These are phyloP conservation scores for Telopea speciosissima DNA, from an alignment of 177 flowering plant species.

Conservation along the genomic window DNA sequence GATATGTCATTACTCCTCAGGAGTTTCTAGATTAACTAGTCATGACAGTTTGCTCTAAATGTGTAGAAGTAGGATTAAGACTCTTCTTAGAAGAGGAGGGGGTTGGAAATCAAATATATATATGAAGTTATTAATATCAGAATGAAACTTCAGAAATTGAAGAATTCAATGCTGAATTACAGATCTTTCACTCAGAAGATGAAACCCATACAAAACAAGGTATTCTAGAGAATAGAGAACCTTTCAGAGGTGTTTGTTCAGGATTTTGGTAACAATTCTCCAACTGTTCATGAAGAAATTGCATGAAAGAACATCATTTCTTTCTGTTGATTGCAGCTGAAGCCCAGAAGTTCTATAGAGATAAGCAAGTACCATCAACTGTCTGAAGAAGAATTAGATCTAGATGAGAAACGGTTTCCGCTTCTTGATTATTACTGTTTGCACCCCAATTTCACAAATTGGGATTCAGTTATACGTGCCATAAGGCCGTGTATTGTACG, in stretches of 20 bases:
- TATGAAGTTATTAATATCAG: too few relatives aligned
- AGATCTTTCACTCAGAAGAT: constrained; percentile 25
- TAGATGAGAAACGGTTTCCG: constrained; percentile 77
- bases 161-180: constrained; percentile 29
- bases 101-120: too few relatives aligned
- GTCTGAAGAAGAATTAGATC: constrained; percentile 58
- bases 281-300: not conserved
- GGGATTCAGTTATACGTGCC: too few relatives aligned
- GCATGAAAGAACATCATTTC: constrained; percentile 4
- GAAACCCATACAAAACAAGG: constrained; percentile 27
- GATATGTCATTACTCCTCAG: too few relatives aligned
- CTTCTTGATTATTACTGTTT: constrained; percentile 84
- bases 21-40: too few relatives aligned
- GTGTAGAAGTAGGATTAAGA: too few relatives aligned
- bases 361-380: constrained; percentile 39
- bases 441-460: too few relatives aligned
- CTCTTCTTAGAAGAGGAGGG: too few relatives aligned
- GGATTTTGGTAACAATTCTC: not conserved
- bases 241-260: not conserved
- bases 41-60: too few relatives aligned
- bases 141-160: constrained; percentile 45
- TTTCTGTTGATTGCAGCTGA: constrained; percentile 30
- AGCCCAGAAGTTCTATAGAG: constrained; percentile 22
- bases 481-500: too few relatives aligned
- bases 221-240: constrained; percentile 21